Evolutionary conservation across 768 basidiomycete genomes (phyloP).

Genomic region (Suillus subaureus): DNA sequence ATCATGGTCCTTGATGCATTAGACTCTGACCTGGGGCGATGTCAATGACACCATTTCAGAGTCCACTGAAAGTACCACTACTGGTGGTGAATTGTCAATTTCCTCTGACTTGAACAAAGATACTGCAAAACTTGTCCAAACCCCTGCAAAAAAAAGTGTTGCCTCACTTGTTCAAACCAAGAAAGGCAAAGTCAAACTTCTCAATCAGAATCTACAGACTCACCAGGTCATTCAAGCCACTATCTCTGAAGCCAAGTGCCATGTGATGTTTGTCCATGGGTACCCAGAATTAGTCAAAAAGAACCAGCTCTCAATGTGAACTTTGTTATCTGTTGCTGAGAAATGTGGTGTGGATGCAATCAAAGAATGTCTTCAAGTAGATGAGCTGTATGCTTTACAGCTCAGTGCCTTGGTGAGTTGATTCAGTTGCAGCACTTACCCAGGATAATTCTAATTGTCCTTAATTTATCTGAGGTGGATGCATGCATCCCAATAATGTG

Average conservation of each 20-base stretch:
- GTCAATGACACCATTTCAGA: not conserved
- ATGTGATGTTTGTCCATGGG: not conserved
- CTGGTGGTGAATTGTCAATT: not conserved
- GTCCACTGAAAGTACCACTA: not conserved
- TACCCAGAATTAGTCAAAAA: not conserved
- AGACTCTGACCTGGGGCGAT: not conserved
- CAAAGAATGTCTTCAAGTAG: not conserved
- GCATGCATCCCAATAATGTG: not conserved
- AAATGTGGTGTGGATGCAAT: not conserved
- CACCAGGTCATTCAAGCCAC: not conserved
- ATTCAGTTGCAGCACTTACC: not conserved
- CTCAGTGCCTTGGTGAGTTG: not conserved
- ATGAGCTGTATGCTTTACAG: constrained; percentile 1
- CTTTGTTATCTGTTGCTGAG: not conserved
- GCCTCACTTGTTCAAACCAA: not conserved
- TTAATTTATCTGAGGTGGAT: constrained; percentile 1
- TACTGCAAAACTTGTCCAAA: not conserved
- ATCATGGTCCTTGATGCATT: not conserved
- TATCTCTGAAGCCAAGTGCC: not conserved
- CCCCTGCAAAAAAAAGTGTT: not conserved
- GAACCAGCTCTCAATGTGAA: not conserved
- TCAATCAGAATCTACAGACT: not conserved
- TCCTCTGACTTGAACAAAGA: not conserved
- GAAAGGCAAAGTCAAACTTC: constrained; percentile 1
- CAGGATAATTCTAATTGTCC: not conserved